Evolutionary conservation across 176 grass and related monocot species (phyloP).

Genomic region (Elymus sibiricus): DNA sequence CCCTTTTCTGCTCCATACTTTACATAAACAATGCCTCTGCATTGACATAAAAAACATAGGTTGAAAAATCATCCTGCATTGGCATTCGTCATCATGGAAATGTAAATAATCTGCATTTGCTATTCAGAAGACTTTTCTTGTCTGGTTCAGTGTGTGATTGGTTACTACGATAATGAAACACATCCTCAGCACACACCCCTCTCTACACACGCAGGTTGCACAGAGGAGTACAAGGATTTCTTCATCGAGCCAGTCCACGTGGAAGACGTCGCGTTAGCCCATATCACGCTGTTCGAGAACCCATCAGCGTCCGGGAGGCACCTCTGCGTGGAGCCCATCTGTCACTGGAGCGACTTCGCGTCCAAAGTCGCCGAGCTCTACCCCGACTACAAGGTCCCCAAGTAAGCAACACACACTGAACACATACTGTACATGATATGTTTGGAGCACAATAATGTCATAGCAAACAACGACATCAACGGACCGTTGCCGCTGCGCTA

Average conservation of each 20-base stretch:
- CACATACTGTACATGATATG: background rate
- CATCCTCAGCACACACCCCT: background rate
- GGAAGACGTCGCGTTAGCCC: slow-evolving; percentile 79
- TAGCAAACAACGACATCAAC: background rate
- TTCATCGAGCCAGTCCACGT: slow-evolving; percentile 74
- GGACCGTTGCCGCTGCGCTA: background rate
- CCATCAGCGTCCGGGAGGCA: slow-evolving; percentile 75
- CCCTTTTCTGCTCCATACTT: background rate
- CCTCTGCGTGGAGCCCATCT: slow-evolving; percentile 59
- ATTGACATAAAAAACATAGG: background rate
- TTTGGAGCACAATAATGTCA: background rate
- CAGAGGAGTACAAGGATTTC: slow-evolving; percentile 62
- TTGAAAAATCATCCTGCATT: background rate
- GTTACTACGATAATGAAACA: background rate
- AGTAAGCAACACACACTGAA: slow-evolving; percentile 22
- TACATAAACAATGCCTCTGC: background rate
- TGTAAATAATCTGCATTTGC: background rate
- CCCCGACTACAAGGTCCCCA: slow-evolving; percentile 57
- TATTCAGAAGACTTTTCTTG: background rate
- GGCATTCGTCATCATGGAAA: background rate
- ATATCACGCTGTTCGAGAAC: slow-evolving; percentile 69
- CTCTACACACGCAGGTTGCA: slow-evolving; percentile 42
- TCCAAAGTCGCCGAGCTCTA: slow-evolving; percentile 67
- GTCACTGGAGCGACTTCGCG: slow-evolving; percentile 75
- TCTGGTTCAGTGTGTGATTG: background rate